A percentile compares a stretch with the other conserved stretches of the same genome.
Evolutionary conservation across 495 filamentous ascomycete genomes (phyloP).

Genomic region (Neurospora sp.): DNA sequence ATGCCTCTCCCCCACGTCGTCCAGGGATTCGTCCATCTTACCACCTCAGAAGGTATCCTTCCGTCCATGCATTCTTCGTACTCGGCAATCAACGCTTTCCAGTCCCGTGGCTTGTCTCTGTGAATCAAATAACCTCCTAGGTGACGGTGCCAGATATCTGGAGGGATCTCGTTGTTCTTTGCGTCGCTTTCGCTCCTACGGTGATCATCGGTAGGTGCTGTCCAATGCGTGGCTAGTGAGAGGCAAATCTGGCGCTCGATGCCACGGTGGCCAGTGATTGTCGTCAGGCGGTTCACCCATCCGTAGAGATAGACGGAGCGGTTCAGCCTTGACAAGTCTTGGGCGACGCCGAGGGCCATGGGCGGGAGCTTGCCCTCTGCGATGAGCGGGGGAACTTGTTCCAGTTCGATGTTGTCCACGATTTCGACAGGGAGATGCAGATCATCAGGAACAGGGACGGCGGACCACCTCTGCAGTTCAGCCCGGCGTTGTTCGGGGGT

Average conservation of each 20-base stretch:
- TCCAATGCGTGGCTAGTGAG: conserved; percentile 19
- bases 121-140: conserved; percentile 23
- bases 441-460: conserved; percentile 15
- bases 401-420: conserved; percentile 15
- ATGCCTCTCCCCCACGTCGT: conserved; percentile 26
- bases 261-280: conserved; percentile 22
- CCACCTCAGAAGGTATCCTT: conserved; percentile 15
- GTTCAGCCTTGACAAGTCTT: conserved; percentile 19
- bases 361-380: conserved; percentile 10
- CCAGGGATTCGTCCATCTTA: conserved; percentile 22
- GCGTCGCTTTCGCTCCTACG: not conserved
- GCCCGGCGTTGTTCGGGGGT: conserved; percentile 3
- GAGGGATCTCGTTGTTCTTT: conserved; percentile 10
- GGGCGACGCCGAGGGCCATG: conserved; percentile 17
- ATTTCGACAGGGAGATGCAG: conserved; percentile 18
- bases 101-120: conserved; percentile 23
- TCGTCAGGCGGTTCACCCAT: conserved; percentile 18
- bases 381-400: conserved; percentile 10
- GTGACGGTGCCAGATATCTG: conserved; percentile 22
- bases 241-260: conserved; percentile 22
- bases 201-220: not conserved
- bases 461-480: conserved; percentile 16
- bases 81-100: conserved; percentile 12
- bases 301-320: conserved; percentile 23
- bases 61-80: not conserved